phyloP scores from a whole-genome alignment of 495 filamentous ascomycete species.

The Neurospora discreta region DNA sequence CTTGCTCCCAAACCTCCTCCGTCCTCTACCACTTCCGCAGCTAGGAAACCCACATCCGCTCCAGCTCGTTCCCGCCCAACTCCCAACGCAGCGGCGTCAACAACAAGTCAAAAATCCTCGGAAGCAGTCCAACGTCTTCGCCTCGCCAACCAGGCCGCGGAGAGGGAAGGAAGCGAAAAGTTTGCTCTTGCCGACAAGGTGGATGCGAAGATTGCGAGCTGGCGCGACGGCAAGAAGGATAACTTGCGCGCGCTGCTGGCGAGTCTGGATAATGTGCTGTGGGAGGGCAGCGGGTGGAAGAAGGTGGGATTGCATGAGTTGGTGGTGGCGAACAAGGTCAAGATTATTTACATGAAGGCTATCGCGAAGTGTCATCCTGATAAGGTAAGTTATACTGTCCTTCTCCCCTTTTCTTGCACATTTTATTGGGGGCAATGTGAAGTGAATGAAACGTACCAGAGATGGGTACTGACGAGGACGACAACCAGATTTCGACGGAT shows the following conservation, averaged over 20 bases:
- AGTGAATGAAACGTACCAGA: no score
- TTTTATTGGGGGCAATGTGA: no score
- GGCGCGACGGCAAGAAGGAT: constrained; percentile 82
- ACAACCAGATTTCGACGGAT: constrained; percentile 61
- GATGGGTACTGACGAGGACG: neutral
- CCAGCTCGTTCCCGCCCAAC: constrained; percentile 28
- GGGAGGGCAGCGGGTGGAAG: constrained; percentile 90
- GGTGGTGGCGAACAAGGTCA: constrained; percentile 82
- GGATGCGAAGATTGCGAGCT: constrained; percentile 61
- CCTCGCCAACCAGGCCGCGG: constrained; percentile 70
- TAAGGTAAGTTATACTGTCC: constrained; percentile 53
- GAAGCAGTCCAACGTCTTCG: constrained; percentile 71
- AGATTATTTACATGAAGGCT: constrained; percentile 97
- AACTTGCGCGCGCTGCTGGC: constrained; percentile 81
- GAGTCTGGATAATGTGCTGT: constrained; percentile 83
- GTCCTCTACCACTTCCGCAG: constrained; percentile 14
- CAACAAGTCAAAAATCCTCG: constrained; percentile 25
- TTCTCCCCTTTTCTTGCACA: no score
- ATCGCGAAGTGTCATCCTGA: constrained; percentile 98
- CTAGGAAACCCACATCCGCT: constrained; percentile 24
- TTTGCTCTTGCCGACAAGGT: constrained; percentile 79
- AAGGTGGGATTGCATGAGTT: constrained; percentile 90
- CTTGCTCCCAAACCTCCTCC: constrained; percentile 44
- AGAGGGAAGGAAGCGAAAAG: constrained; percentile 80
- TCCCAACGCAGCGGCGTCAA: constrained; percentile 5